A percentile compares a stretch with the other conserved stretches of the same genome.
Conservation (phyloP, 441 rosid genomes). For the Flueggea neowawraea region DNA sequence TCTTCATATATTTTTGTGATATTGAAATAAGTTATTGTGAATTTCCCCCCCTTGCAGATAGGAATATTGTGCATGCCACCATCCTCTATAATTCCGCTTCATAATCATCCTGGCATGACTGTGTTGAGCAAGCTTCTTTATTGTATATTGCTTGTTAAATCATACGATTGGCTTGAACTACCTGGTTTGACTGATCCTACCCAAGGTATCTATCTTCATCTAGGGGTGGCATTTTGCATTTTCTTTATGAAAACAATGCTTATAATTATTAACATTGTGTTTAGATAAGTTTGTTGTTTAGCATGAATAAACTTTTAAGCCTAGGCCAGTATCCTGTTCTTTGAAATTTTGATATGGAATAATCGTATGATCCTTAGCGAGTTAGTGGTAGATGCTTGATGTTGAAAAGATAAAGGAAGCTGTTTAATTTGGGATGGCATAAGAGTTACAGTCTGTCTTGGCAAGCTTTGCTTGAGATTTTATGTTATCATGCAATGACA, state of each 20-base stretch:
- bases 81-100: conserved; percentile 89
- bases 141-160: conserved; percentile 80
- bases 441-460: too few relatives aligned
- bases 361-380: too few relatives aligned
- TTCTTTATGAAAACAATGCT: background rate
- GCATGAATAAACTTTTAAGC: too few relatives aligned
- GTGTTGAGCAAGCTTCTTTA: conserved; percentile 97
- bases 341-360: too few relatives aligned
- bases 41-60: conserved; percentile 47
- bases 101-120: conserved; percentile 99
- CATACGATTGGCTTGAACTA: conserved; percentile 84
- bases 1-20: too few relatives aligned
- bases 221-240: background rate
- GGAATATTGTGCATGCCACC: conserved; percentile 98
- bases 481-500: too few relatives aligned
- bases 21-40: conserved; percentile 2
- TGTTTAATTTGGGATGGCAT: too few relatives aligned
- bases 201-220: conserved; percentile 45
- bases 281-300: background rate
- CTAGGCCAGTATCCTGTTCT: too few relatives aligned
- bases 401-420: too few relatives aligned
- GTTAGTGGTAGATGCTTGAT: too few relatives aligned
- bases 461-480: too few relatives aligned
- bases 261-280: background rate
- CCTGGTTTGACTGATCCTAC: conserved; percentile 56